phyloP scores from a whole-genome alignment of 495 filamentous ascomycete species.

The Xylaria acuta region DNA sequence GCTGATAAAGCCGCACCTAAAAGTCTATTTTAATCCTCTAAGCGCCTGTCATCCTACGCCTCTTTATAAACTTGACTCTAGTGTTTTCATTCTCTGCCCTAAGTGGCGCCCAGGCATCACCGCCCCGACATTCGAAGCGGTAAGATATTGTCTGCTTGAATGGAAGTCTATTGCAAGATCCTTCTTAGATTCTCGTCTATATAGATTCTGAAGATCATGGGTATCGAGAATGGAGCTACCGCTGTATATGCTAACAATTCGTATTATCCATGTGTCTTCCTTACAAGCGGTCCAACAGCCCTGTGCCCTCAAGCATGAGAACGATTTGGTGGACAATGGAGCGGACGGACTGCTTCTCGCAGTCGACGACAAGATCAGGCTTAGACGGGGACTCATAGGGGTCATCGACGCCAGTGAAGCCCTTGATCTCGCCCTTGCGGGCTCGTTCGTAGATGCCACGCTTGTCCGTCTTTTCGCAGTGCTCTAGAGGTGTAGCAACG shows the following conservation, averaged over 20 bases:
- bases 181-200: conserved; percentile 5
- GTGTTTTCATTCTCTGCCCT: not conserved
- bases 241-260: conserved; percentile 19
- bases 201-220: conserved; percentile 12
- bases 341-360: conserved; percentile 83
- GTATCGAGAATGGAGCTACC: conserved; percentile 16
- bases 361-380: conserved; percentile 83
- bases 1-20: not conserved
- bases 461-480: conserved; percentile 95
- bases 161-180: conserved; percentile 12
- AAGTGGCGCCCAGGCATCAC: not conserved
- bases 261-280: not conserved
- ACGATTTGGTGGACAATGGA: conserved; percentile 97
- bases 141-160: not conserved
- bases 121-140: not conserved
- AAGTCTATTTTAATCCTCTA: conserved; percentile 19
- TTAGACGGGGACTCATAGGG: conserved; percentile 89
- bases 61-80: not conserved
- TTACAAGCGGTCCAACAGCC: conserved; percentile 72
- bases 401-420: conserved; percentile 98
- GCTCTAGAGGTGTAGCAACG: conserved; percentile 89
- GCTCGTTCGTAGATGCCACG: conserved; percentile 87
- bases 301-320: conserved; percentile 85
- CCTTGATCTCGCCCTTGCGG: conserved; percentile 90
- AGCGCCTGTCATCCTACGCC: conserved; percentile 11